Evolutionary conservation across 2,329 filamentous ascomycete genomes (phyloP).

Genomic region (Alternaria gansuensis): DNA sequence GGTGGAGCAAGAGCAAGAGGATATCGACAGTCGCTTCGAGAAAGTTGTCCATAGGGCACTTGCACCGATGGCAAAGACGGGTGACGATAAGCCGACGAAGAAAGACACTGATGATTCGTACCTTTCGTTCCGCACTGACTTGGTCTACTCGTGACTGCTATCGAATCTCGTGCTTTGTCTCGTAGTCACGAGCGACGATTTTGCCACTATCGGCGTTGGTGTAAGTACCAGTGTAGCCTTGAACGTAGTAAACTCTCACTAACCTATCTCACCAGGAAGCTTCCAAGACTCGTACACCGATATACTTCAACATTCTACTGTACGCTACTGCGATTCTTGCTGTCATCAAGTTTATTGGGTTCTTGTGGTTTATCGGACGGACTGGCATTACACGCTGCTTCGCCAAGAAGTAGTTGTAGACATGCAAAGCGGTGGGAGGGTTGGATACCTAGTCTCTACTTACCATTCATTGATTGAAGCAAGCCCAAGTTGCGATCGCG

Average conservation of each 20-base stretch:
- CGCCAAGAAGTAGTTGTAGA: slow-evolving; percentile 63
- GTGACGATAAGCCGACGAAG: slow-evolving; percentile 75
- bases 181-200: slow-evolving; percentile 85
- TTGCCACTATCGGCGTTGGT: slow-evolving; percentile 83
- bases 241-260: not conserved
- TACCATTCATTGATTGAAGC: not conserved
- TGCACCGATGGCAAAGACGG: slow-evolving; percentile 74
- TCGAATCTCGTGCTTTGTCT: slow-evolving; percentile 88
- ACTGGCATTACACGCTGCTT: slow-evolving; percentile 98
- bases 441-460: not conserved
- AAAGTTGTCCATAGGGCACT: slow-evolving; percentile 93
- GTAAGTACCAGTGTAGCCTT: slow-evolving; percentile 66
- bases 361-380: slow-evolving; percentile 91
- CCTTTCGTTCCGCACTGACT: slow-evolving; percentile 97
- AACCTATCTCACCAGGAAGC: slow-evolving; percentile 26
- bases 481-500: no score
- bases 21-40: slow-evolving; percentile 98
- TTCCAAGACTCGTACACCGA: slow-evolving; percentile 72
- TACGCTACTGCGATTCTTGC: slow-evolving; percentile 87
- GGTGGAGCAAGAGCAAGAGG: slow-evolving; percentile 94
- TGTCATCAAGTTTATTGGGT: slow-evolving; percentile 88
- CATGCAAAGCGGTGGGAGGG: not conserved
- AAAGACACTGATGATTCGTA: slow-evolving; percentile 96
- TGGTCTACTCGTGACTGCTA: slow-evolving; percentile 94
- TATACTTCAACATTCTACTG: slow-evolving; percentile 91